Base-by-base conservation (phyloP, 352 stramenopile genomes). In the Pythium aristosporum region DNA sequence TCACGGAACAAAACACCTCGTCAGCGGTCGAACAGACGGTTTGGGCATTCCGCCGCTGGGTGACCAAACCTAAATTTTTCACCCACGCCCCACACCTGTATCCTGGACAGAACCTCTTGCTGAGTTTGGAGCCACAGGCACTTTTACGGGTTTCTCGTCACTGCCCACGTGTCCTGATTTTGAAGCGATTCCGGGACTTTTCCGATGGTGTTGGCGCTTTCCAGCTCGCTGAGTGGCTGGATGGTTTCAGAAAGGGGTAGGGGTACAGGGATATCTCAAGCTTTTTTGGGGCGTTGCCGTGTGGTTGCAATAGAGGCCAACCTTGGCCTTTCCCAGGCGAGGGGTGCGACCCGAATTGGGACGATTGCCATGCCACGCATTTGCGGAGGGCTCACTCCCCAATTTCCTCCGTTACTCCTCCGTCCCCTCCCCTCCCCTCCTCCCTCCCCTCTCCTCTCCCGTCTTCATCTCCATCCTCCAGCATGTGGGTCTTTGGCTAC, bases 401-500 rank as follows among this genome's bases (percentile, higher is more conserved):
- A 64, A 57, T 53, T 64, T 51, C n/a, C 36, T 23, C 21, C 21
- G 13, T 16, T 36, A 21, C 46, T 13, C 32, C 18, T 5, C 21
- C 25, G 10, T 25, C 21, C 12, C 32, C 16, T 18, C 36, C 32
- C 18, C 36, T 25, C 10, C 41, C 42, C 50, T 41, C 13, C 32
- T 47, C 42, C 59, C 41, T 23, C 32, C 43, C 50, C 42, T 16
- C 51, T 36, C 16, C 50, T 50, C 13, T 16, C n/a, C 34, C 34
- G 8, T 39, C 37, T 23, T 16, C 34, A 41, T n/a, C 37, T n/a
- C 28, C 41, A 20, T 43, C 42, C 28, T 20, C 23, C 28, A 75
- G 1, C 58, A 91, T 92, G 83, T 92, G 82, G 82, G 82, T 92
- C n/a, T 92, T 92, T 69, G 82, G 82, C 67, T 92, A 90, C 73